phyloP scores from a whole-genome alignment of 495 filamentous ascomycete genomes.

The Penicillium nucicola region DNA sequence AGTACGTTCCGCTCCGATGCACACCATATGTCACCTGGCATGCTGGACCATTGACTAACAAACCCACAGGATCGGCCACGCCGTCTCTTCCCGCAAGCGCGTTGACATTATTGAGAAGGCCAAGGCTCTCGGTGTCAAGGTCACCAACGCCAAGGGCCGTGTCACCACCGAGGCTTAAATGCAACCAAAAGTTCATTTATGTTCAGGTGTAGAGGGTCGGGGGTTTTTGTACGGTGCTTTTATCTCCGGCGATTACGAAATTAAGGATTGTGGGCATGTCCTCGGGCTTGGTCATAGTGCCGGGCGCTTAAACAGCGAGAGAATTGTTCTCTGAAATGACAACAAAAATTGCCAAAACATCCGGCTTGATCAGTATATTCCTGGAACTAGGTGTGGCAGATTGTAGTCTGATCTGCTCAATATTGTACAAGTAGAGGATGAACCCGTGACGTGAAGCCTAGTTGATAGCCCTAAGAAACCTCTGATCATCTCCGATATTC shows the following conservation, averaged over 20 bases:
- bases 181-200: slow-evolving; percentile 33
- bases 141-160: slow-evolving; percentile 98
- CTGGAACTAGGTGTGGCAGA: not conserved
- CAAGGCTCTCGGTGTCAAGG: slow-evolving; percentile 96
- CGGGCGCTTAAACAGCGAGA: slow-evolving; percentile 25
- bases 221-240: slow-evolving; percentile 30
- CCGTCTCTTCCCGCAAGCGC: slow-evolving; percentile 96
- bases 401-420: not conserved
- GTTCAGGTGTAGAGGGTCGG: slow-evolving; percentile 24
- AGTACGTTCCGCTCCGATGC: slow-evolving; percentile 59
- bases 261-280: slow-evolving; percentile 34
- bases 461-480: not conserved
- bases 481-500: too few species aligned
- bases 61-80: slow-evolving; percentile 78
- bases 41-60: not conserved
- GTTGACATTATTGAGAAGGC: slow-evolving; percentile 94
- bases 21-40: too few species aligned
- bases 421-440: not conserved
- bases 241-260: slow-evolving; percentile 35
- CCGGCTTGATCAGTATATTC: slow-evolving; percentile 2
- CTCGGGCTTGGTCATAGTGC: slow-evolving; percentile 27
- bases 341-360: slow-evolving; percentile 33
- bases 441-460: not conserved
- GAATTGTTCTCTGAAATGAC: slow-evolving; percentile 32
- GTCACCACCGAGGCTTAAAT: slow-evolving; percentile 94